These are phyloP conservation scores for Hepatocystis sp. DNA, from an alignment of 169 alveolate genomes.

Conservation along the genomic window DNA sequence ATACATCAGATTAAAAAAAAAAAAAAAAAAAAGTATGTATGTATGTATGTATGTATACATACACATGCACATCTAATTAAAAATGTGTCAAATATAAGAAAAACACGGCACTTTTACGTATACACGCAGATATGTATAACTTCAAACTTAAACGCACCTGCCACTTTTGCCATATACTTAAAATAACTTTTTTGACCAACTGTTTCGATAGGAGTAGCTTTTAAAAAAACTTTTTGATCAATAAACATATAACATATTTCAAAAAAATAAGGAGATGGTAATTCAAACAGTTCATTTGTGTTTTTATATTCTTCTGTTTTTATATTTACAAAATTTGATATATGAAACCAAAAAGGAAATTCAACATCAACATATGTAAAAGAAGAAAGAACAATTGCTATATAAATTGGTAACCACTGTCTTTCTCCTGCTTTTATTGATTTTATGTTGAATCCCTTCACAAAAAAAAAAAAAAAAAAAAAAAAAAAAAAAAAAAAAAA, in stretches of 20 bases:
- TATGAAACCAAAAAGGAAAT: conserved; percentile 76
- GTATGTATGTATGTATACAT: neutral
- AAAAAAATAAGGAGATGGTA: conserved; percentile 76
- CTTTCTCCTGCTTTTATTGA: conserved; percentile 77
- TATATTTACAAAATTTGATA: conserved; percentile 61
- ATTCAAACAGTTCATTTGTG: conserved; percentile 41
- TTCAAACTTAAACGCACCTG: conserved; percentile 50
- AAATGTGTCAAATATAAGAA: too few species aligned
- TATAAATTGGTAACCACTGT: conserved; percentile 69
- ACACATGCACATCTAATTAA: too few species aligned
- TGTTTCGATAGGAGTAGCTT: conserved; percentile 75
- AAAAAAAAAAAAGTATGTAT: neutral
- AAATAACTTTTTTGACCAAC: conserved; percentile 74
- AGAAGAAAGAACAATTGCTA: conserved; percentile 63
- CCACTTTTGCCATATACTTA: conserved; percentile 69
- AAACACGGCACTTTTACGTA: neutral
- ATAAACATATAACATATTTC: conserved; percentile 74
- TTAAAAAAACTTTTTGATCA: conserved; percentile 69
- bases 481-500: too few species aligned
- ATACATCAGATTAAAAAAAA: neutral
- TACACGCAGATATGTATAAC: too few species aligned
- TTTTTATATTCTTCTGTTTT: conserved; percentile 74
- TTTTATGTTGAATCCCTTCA: conserved; percentile 58
- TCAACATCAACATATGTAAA: conserved; percentile 70
- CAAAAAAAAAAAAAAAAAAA: neutral